Conservation (phyloP, 2,329 filamentous ascomycete species). For the Calycina herbarum region DNA sequence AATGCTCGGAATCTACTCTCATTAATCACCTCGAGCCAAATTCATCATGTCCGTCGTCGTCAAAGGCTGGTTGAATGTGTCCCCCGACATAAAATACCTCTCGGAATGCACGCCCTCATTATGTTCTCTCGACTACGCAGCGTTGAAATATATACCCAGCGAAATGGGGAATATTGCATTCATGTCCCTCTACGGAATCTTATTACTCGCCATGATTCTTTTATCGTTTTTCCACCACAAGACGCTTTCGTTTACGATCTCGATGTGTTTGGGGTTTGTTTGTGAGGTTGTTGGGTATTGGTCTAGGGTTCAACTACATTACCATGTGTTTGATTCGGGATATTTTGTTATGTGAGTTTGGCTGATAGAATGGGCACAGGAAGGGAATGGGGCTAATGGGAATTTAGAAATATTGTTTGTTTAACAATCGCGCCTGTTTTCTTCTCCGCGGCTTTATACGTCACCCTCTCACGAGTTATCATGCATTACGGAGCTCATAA, state of each 20-base stretch:
- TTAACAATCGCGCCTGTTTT: constrained; percentile 46
- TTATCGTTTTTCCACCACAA: constrained; percentile 43
- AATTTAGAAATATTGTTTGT: constrained; percentile 50
- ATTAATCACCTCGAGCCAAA: neutral
- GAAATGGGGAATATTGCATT: constrained; percentile 36
- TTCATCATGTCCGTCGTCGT: constrained; percentile 16
- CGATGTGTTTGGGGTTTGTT: constrained; percentile 52
- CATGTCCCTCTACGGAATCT: constrained; percentile 21
- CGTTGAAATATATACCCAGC: constrained; percentile 22
- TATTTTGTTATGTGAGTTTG: constrained; percentile 29
- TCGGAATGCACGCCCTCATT: constrained; percentile 20
- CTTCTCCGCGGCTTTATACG: constrained; percentile 61
- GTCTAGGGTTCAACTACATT: constrained; percentile 40
- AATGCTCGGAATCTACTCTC: neutral
- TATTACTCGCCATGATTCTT: constrained; percentile 26
- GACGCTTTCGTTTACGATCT: constrained; percentile 56
- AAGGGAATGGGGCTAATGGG: neutral
- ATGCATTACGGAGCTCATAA: constrained; percentile 50
- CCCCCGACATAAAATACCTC: constrained; percentile 17
- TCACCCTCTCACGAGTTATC: constrained; percentile 55
- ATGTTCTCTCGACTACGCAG: constrained; percentile 23
- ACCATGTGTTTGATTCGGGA: constrained; percentile 23
- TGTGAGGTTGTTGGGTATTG: constrained; percentile 59
- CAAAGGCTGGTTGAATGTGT: constrained; percentile 15
- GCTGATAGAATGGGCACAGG: no score